phyloP scores from a whole-genome alignment of 106 monocot species.

The Apostasia ramifera region DNA sequence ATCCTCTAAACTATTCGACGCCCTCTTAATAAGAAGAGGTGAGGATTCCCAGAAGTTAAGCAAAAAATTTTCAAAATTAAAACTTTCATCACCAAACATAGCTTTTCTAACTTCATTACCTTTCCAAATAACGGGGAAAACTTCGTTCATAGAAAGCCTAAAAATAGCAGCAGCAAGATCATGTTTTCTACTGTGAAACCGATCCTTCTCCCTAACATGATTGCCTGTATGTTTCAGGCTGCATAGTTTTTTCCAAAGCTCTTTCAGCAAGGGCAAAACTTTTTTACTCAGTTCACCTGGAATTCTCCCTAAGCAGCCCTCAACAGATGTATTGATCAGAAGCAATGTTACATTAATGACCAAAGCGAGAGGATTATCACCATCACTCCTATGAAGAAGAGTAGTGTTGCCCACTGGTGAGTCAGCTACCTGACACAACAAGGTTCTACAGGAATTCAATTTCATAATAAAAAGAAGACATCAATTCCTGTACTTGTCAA shows the following conservation, averaged over 20 bases:
- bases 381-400: not conserved
- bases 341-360: conserved; percentile 37
- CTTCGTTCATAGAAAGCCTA: conserved; percentile 57
- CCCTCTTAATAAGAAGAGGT: conserved; percentile 31
- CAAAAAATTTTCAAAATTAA: conserved; percentile 44
- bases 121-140: conserved; percentile 10
- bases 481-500: not conserved
- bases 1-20: conserved; percentile 11
- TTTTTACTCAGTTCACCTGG: conserved; percentile 19
- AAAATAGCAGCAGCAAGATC: conserved; percentile 68
- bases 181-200: conserved; percentile 13
- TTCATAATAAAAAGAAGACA: not conserved
- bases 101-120: conserved; percentile 21
- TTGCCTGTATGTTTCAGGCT: conserved; percentile 5
- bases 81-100: conserved; percentile 47
- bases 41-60: conserved; percentile 55
- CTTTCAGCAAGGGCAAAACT: conserved; percentile 27
- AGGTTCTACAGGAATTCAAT: conserved; percentile 41
- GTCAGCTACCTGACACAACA: conserved; percentile 44
- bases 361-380: conserved; percentile 15
- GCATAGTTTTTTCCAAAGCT: conserved; percentile 16
- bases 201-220: not conserved
- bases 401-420: not conserved
- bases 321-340: conserved; percentile 46
- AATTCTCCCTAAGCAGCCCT: conserved; percentile 20